Conservation (phyloP, 192 early-diverging fungal species). For the Gonapodya sp. region DNA sequence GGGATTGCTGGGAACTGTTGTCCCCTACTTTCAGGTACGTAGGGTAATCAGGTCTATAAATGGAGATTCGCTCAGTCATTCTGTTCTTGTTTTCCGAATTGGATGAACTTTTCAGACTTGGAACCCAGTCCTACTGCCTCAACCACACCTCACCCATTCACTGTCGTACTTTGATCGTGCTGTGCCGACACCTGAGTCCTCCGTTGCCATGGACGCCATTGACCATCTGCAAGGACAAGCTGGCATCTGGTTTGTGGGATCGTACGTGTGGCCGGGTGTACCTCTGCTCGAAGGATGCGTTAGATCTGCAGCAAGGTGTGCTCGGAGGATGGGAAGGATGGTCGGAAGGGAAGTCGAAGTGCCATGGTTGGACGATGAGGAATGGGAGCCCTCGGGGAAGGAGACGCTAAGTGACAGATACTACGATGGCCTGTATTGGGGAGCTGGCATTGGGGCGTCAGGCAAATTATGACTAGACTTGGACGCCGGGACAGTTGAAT, state of each 20-base stretch:
- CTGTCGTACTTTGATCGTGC: constrained; percentile 43
- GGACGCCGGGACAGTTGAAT: too few relatives aligned
- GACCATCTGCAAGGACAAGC: constrained; percentile 24
- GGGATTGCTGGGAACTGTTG: constrained; percentile 19
- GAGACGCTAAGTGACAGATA: background rate
- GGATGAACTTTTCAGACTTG: constrained; percentile 35
- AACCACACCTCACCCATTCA: constrained; percentile 25
- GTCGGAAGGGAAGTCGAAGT: background rate
- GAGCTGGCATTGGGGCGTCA: too few relatives aligned
- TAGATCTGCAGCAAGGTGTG: constrained; percentile 22
- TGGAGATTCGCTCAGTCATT: background rate
- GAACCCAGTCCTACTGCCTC: constrained; percentile 39
- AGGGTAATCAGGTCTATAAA: background rate
- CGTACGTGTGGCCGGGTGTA: constrained; percentile 48
- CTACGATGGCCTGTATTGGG: background rate
- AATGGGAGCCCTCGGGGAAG: background rate
- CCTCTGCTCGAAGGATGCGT: constrained; percentile 55
- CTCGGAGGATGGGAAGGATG: background rate
- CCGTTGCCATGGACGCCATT: constrained; percentile 33
- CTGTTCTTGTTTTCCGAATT: background rate
- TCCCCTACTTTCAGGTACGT: constrained; percentile 33
- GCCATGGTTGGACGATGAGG: background rate
- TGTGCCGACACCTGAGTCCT: constrained; percentile 41
- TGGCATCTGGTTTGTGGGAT: constrained; percentile 45
- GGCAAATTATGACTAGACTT: too few relatives aligned